Evolutionary conservation across 306 rosid species (phyloP).

Genomic region (Lathyrus oleraceus): DNA sequence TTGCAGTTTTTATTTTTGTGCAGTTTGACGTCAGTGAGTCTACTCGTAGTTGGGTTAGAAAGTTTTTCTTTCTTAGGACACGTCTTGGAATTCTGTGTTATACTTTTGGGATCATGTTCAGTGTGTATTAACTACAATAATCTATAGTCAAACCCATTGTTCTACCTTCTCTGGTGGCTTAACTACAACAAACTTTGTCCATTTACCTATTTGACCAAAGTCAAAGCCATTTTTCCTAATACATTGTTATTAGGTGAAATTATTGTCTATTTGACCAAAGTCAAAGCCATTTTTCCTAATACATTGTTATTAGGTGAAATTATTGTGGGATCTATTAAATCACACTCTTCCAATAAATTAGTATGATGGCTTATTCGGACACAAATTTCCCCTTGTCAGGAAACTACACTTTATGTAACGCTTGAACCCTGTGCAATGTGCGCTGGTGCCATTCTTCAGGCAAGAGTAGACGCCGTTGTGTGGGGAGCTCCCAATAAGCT

Average conservation of each 20-base stretch:
- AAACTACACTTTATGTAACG: constrained; percentile 78
- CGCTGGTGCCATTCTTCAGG: constrained; percentile 96
- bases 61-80: constrained; percentile 2
- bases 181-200: not conserved
- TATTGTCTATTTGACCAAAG: constrained; percentile 2
- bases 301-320: constrained; percentile 8
- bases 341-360: not conserved
- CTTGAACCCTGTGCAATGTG: constrained; percentile 99
- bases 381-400: constrained; percentile 49
- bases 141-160: not conserved
- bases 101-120: constrained; percentile 7
- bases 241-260: constrained; percentile 8
- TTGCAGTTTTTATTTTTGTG: not conserved
- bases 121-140: not conserved
- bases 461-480: constrained; percentile 75
- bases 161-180: not conserved
- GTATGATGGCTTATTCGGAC: constrained; percentile 33
- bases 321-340: not conserved
- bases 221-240: not conserved
- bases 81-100: not conserved
- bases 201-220: constrained; percentile 3
- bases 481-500: constrained; percentile 99
- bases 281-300: not conserved
- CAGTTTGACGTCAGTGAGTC: not conserved
- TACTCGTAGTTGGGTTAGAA: not conserved